Percentiles rank a stretch among this genome's conserved stretches.
These are phyloP conservation scores for Diaporthe ampelina DNA, from an alignment of 2,329 filamentous ascomycete genomes.

Conservation along the genomic window DNA sequence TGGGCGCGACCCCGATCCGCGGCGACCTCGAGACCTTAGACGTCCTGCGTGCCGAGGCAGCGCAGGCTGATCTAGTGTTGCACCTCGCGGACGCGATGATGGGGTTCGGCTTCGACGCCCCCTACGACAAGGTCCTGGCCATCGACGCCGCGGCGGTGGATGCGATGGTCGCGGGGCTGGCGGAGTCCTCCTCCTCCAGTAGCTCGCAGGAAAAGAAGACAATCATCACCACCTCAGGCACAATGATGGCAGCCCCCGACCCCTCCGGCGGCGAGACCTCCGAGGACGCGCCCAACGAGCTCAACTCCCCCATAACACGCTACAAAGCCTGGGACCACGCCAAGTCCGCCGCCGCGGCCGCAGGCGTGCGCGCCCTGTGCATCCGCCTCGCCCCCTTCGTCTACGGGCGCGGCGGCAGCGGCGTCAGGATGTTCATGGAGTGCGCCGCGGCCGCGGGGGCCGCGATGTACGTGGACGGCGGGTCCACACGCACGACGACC, in stretches of 20 bases:
- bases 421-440: constrained; percentile 52
- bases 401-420: constrained; percentile 58
- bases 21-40: constrained; percentile 56
- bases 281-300: constrained; percentile 43
- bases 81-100: constrained; percentile 54
- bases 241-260: constrained; percentile 43
- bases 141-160: constrained; percentile 54
- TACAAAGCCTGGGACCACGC: constrained; percentile 50
- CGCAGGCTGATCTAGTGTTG: constrained; percentile 58
- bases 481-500: constrained; percentile 32
- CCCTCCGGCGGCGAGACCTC: constrained; percentile 47
- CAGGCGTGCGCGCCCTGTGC: constrained; percentile 51
- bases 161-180: constrained; percentile 53
- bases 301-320: constrained; percentile 43
- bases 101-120: neutral
- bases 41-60: constrained; percentile 53
- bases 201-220: no score
- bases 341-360: constrained; percentile 45
- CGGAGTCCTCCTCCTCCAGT: constrained; percentile 44
- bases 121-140: constrained; percentile 45
- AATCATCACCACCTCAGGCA: constrained; percentile 53
- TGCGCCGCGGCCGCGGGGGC: constrained; percentile 43
- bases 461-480: constrained; percentile 30
- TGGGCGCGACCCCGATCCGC: constrained; percentile 56
- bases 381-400: constrained; percentile 60